Base-by-base conservation (phyloP, 176 grass and related monocot genomes). In the Oryza glumipatula region DNA sequence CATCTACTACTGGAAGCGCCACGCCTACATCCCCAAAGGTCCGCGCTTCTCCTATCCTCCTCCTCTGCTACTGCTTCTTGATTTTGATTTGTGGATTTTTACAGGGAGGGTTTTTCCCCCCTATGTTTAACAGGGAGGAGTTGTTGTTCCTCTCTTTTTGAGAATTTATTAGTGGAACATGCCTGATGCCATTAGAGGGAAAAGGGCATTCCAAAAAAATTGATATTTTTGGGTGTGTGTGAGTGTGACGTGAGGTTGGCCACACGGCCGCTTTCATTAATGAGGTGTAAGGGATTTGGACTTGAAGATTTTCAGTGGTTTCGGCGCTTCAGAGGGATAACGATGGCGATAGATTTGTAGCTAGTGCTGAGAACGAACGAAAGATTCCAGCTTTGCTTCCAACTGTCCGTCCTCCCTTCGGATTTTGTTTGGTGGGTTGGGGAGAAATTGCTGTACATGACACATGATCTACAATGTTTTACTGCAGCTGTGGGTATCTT, bases 1-100 rank as follows among this genome's bases (percentile, higher is more conserved):
- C 66, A 95, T 98, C 80, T 95, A 98, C 88, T 89, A 92, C 52
- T 98, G 89, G 96, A 98, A 98, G 88, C 93, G 91, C 74, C 79
- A 98, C 69, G 89, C 92, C 72, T 95, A 89, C 84, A 69, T 98
- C 83, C 96, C 93, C 52, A 94, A 98, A 95, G 96, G 96, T 98
- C 80, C 44, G 9, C 45, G 46, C 47, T 65, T 3, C 60, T 56
- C 14, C 58, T 56, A 4, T n/a, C 14, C 54, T 38, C 36, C 36
- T 38, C 36, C 0, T 38, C 5, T 72, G 4, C 30, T 51, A 14
- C 45, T 23, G 9, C 32, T 78, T n/a, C 36, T 14, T 58, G 79
- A 63, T 87, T 70, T 47, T 68, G 79, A 32, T 32, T 32, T 32
- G 30, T 32, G 30, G 30, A 32, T 63, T 63, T 63, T 63, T 0